A percentile compares a stretch with the other conserved stretches of the same genome.
Evolutionary conservation across 2,329 filamentous ascomycete genomes (phyloP).

Genomic region (Pseudogymnoascus sp.): DNA sequence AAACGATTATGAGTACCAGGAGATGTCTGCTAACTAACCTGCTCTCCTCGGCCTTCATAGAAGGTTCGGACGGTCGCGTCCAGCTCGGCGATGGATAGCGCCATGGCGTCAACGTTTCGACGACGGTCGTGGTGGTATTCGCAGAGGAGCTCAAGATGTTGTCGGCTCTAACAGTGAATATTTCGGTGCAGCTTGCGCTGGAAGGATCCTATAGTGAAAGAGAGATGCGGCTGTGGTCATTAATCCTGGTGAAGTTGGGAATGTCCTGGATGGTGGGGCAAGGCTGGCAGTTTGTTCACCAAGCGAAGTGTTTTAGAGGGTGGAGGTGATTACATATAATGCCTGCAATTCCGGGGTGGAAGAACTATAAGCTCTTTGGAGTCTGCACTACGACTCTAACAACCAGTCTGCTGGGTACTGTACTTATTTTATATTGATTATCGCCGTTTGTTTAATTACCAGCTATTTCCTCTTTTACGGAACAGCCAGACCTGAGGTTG

Average conservation of each 20-base stretch:
- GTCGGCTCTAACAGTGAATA: conserved; percentile 2
- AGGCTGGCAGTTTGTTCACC: conserved; percentile 9
- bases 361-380: conserved; percentile 8
- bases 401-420: background rate
- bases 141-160: conserved; percentile 9
- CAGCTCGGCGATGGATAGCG: conserved; percentile 80
- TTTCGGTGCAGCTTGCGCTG: conserved; percentile 13
- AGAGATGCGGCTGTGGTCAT: conserved; percentile 10
- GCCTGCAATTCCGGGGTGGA: conserved; percentile 7
- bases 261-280: conserved; percentile 11
- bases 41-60: conserved; percentile 91
- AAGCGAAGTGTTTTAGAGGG: conserved; percentile 12
- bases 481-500: background rate
- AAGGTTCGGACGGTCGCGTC: conserved; percentile 94
- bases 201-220: conserved; percentile 4
- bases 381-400: conserved; percentile 1
- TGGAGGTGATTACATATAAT: conserved; percentile 11
- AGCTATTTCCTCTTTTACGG: background rate
- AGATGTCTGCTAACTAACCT: conserved; percentile 48
- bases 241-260: conserved; percentile 10
- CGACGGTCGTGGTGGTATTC: conserved; percentile 8
- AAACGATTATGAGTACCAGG: background rate
- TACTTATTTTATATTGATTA: background rate
- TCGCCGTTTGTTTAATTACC: background rate
- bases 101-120: conserved; percentile 41